Evolutionary conservation across 305 asterid genomes (phyloP).

Genomic region (Solanum hybrid): DNA sequence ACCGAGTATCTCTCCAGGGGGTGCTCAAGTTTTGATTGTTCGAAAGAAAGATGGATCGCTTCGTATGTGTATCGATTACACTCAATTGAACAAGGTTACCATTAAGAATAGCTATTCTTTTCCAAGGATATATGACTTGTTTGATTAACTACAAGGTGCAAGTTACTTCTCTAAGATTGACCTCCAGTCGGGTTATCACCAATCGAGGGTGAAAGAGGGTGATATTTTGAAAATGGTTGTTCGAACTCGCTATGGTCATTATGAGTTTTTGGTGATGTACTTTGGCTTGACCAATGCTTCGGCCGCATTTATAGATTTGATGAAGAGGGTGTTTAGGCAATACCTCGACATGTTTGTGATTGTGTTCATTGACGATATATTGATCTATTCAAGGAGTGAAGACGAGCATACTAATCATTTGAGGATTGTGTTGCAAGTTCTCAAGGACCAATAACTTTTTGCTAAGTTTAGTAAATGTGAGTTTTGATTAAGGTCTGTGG

Average conservation of each 20-base stretch:
- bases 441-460: no score
- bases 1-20: background rate
- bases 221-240: no score
- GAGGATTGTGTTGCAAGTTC: no score
- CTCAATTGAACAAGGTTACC: background rate
- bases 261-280: background rate
- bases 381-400: no score
- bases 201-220: background rate
- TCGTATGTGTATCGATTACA: no score
- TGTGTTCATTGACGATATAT: no score
- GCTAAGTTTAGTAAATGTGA: no score
- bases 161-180: background rate
- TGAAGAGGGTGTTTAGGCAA: background rate
- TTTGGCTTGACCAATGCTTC: background rate
- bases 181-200: background rate
- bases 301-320: no score
- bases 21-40: background rate
- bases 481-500: no score
- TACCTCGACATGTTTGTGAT: background rate
- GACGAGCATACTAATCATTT: no score
- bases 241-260: background rate
- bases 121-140: background rate
- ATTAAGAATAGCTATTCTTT: background rate
- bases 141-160: background rate
- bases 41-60: background rate